Conservation (phyloP, 257 asterid genomes). For the Fraxinus pennsylvanica region DNA sequence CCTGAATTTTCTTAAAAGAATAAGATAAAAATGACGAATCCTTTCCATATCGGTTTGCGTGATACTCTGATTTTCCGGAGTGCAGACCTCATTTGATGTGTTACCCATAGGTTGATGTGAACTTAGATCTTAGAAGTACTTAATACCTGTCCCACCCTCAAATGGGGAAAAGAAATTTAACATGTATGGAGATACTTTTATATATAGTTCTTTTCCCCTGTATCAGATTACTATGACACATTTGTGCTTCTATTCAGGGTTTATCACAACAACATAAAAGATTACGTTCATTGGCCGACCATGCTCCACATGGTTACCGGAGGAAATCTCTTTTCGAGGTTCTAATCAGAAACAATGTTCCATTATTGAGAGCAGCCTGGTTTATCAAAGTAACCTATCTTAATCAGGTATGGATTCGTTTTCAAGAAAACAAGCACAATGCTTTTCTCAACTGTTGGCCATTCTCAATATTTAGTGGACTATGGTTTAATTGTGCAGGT, state of each 20-base stretch:
- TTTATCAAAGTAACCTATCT: too few relatives aligned
- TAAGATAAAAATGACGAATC: neutral
- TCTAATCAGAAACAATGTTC: conserved; percentile 33
- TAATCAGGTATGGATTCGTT: too few relatives aligned
- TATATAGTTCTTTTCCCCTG: neutral
- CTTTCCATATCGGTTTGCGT: neutral
- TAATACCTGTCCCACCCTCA: neutral
- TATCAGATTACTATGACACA: conserved; percentile 10
- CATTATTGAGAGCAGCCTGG: too few relatives aligned
- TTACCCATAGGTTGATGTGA: neutral
- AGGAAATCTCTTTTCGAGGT: conserved; percentile 81
- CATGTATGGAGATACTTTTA: neutral
- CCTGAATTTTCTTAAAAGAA: neutral
- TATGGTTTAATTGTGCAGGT: conserved; percentile 57
- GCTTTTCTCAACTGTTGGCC: neutral
- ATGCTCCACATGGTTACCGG: conserved; percentile 91
- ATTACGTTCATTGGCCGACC: conserved; percentile 88
- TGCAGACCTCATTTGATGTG: neutral
- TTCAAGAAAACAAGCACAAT: too few relatives aligned
- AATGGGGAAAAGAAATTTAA: neutral
- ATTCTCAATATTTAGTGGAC: conserved; percentile 18
- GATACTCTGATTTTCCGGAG: neutral
- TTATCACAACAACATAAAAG: conserved; percentile 89
- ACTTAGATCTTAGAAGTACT: neutral
- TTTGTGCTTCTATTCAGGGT: conserved; percentile 54